Evolutionary conservation across 352 stramenopile genomes (phyloP), one percentile per base, ranked within the genome.

Genomic region (Thraustochytrium striatum): DNA sequence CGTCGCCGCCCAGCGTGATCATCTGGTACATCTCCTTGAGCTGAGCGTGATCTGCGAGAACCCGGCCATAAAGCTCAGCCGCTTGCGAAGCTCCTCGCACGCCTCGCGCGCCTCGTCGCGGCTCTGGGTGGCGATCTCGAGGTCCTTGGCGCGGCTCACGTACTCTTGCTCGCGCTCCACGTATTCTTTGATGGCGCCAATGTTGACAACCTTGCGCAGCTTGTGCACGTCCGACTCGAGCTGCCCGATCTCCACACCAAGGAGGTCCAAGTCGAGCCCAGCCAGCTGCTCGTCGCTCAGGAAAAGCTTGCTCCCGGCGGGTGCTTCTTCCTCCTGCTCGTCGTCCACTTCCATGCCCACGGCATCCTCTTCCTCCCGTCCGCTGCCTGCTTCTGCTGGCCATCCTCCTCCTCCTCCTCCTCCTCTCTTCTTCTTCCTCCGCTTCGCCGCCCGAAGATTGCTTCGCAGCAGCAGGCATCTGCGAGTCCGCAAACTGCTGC

Each of bases 21-120:
- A 87, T 89, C 58, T 82, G 78, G 62, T 87, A 99, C 96, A 99
- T 99, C 82, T 99, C 97, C 88, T 99, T 99, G 25, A 99, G 88
- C 84, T 99, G 47, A 99, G 88, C 35, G 96, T 98, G 86, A 99
- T 99, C 28, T 88, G 84, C 36, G 92, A 92, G 86, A 99, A 99
- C 8, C 97, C 97, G 32, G 93, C 89, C 96, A 99, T 99, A 84
- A 99, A 99, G 68, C 98, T 94, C 30, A 99, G 88, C 25, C 97
- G 92, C 81, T 98, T 91, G 44, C 96, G 92, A 32, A 99, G 88
- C 43, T 98, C 92, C 72, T 99, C 97, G 84, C 98, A 97, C 72
- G 93, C 88, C 72, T 94, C 90, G 1, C 95, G 91, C 58, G 95
- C 95, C 61, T 84, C 84, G 80, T 99, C 97, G 25, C 96, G 88